Evolutionary conservation across 306 rosid species (phyloP).

Genomic region (Prunus mongolica): DNA sequence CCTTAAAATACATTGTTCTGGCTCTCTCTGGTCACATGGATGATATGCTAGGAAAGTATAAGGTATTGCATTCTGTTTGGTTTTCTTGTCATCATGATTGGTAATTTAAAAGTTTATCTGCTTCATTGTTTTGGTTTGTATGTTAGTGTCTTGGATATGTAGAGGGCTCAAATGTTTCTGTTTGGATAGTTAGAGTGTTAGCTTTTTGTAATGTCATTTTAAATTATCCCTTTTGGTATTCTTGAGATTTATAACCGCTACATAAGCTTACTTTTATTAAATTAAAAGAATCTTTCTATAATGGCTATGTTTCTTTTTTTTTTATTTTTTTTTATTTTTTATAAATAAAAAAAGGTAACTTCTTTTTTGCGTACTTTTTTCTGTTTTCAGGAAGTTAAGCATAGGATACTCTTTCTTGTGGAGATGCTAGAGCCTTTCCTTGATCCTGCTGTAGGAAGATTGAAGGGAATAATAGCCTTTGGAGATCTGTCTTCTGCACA

Average conservation of each 20-base stretch:
- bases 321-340: no score
- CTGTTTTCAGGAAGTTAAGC: slow-evolving; percentile 72
- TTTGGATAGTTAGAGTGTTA: background rate
- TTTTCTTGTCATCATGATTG: background rate
- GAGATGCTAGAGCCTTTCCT: slow-evolving; percentile 95
- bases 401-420: slow-evolving; percentile 78
- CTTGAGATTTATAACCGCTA: background rate
- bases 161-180: background rate
- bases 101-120: background rate
- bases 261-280: slow-evolving; percentile 12
- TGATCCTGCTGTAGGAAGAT: slow-evolving; percentile 76
- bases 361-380: background rate
- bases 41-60: slow-evolving; percentile 75
- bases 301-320: no score
- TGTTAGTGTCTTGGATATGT: background rate
- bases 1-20: slow-evolving; percentile 79
- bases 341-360: background rate
- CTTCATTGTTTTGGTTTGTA: background rate
- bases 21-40: slow-evolving; percentile 92
- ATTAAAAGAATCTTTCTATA: slow-evolving; percentile 5
- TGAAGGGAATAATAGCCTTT: slow-evolving; percentile 69
- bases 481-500: slow-evolving; percentile 68
- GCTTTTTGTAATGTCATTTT: background rate
- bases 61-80: slow-evolving; percentile 41
- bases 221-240: background rate